phyloP scores from a whole-genome alignment of 345 rosid genomes.

The Moringa oleifera region DNA sequence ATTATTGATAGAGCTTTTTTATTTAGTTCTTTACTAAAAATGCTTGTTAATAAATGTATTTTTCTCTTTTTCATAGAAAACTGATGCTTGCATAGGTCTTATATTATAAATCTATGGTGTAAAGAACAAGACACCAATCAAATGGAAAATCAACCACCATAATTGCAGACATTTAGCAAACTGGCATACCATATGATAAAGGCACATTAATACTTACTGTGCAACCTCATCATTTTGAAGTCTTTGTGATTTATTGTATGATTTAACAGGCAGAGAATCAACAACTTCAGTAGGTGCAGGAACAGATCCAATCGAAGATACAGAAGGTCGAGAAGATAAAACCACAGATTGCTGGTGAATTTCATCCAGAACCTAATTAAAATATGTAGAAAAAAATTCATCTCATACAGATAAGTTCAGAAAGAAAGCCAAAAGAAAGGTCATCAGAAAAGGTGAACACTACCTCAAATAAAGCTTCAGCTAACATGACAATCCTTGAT shows the following conservation, averaged over 20 bases:
- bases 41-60: too few species aligned
- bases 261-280: conserved; percentile 70
- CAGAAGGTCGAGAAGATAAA: conserved; percentile 79
- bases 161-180: neutral
- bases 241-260: conserved; percentile 44
- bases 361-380: conserved; percentile 94
- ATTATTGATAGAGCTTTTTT: too few species aligned
- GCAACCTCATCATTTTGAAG: conserved; percentile 69
- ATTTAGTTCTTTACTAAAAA: too few species aligned
- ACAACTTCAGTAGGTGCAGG: conserved; percentile 93
- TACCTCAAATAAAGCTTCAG: conserved; percentile 98
- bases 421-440: neutral
- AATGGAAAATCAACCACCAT: conserved; percentile 1
- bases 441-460: conserved; percentile 6
- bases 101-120: too few species aligned
- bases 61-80: too few species aligned
- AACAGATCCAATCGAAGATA: conserved; percentile 87
- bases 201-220: conserved; percentile 48
- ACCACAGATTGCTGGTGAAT: conserved; percentile 97
- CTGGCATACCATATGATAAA: neutral
- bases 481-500: conserved; percentile 95
- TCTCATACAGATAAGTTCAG: conserved; percentile 22
- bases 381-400: conserved; percentile 16
- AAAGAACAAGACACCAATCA: too few species aligned
- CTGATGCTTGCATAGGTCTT: too few species aligned